Conservation (phyloP, 75 land plant species). For the Azolla pinnata region DNA sequence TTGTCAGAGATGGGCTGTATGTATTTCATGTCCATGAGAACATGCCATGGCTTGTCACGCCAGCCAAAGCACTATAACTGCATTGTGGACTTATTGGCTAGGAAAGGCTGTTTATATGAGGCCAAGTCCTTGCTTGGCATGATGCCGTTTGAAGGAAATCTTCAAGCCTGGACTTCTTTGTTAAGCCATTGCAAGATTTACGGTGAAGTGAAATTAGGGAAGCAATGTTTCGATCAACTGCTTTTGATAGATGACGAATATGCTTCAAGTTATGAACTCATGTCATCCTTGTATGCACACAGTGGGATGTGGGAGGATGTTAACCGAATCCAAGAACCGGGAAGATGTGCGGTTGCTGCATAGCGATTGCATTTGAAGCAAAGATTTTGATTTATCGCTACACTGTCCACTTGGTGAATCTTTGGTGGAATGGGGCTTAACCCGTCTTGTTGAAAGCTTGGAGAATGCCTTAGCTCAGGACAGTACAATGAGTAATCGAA, state of each 20-base stretch:
- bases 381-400: too few relatives aligned
- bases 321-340: too few relatives aligned
- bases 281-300: slow-evolving; percentile 7
- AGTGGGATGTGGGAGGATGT: slow-evolving; percentile 8
- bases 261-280: slow-evolving; percentile 7
- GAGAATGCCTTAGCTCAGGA: too few relatives aligned
- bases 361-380: too few relatives aligned
- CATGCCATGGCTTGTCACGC: background rate
- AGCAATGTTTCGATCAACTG: background rate
- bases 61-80: slow-evolving; percentile 9
- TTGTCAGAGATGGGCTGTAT: slow-evolving; percentile 6
- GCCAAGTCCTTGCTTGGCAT: slow-evolving; percentile 16
- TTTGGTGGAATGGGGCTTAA: too few relatives aligned
- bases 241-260: slow-evolving; percentile 11
- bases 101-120: slow-evolving; percentile 18
- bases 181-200: slow-evolving; percentile 34
- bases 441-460: too few relatives aligned
- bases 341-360: too few relatives aligned
- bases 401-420: too few relatives aligned
- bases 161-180: slow-evolving; percentile 14
- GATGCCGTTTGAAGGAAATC: slow-evolving; percentile 20
- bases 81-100: slow-evolving; percentile 14
- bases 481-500: too few relatives aligned
- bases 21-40: slow-evolving; percentile 10
- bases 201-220: slow-evolving; percentile 11